Evolutionary conservation across 2,329 filamentous ascomycete genomes (phyloP).

Genomic region (Thelonectria discophora): DNA sequence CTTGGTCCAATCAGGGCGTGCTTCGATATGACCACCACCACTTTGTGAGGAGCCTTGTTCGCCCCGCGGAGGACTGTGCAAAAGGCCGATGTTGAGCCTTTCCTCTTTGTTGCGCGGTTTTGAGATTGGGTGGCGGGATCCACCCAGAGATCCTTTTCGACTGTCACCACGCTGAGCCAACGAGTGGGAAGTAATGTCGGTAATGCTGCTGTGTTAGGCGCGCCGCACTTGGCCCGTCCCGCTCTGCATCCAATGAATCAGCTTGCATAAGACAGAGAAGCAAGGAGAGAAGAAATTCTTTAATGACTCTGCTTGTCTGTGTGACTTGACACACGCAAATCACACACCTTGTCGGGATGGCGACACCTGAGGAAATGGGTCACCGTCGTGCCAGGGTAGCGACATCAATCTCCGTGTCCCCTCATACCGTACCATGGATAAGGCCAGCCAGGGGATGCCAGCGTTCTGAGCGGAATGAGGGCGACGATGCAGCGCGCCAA

Average conservation of each 20-base stretch:
- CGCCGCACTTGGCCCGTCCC: constrained; percentile 1
- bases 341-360: constrained; percentile 6
- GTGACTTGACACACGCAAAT: constrained; percentile 21
- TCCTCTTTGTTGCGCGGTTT: constrained; percentile 38
- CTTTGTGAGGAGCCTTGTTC: constrained; percentile 26
- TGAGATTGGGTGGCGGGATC: constrained; percentile 32
- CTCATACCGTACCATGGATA: constrained; percentile 8
- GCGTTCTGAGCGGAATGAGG: constrained; percentile 21
- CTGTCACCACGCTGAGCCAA: constrained; percentile 14
- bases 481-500: constrained; percentile 22
- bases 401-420: constrained; percentile 38
- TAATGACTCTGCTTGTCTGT: constrained; percentile 11
- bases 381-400: constrained; percentile 13
- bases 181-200: background rate
- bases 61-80: constrained; percentile 18
- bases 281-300: constrained; percentile 11
- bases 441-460: constrained; percentile 29
- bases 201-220: constrained; percentile 3
- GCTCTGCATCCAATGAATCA: constrained; percentile 10
- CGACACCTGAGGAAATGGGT: constrained; percentile 9
- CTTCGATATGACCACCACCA: constrained; percentile 30
- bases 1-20: constrained; percentile 34
- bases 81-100: constrained; percentile 31
- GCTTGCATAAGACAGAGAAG: constrained; percentile 12
- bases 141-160: constrained; percentile 4